Evolutionary conservation across 805 yeast species (phyloP).

Genomic region (Isabelozyma rhagii): DNA sequence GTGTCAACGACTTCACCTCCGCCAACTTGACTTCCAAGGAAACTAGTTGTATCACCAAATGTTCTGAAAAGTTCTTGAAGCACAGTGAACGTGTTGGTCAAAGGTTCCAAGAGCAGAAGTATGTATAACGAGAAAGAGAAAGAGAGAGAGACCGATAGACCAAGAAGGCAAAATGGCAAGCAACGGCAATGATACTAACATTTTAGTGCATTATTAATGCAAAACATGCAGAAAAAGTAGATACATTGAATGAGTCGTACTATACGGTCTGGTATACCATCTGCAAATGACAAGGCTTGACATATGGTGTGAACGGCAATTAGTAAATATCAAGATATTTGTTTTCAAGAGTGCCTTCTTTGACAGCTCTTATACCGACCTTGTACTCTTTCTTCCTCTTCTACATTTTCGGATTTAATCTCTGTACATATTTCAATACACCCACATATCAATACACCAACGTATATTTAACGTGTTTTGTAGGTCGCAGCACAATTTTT

Average conservation of each 20-base stretch:
- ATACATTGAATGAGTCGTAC: background rate
- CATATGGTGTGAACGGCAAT: too few relatives aligned
- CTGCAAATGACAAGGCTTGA: background rate
- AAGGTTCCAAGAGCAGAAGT: conserved; percentile 97
- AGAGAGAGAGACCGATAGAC: background rate
- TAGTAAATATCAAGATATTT: too few relatives aligned
- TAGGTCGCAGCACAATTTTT: too few relatives aligned
- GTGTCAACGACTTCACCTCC: conserved; percentile 98
- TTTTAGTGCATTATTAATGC: conserved; percentile 60
- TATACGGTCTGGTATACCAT: background rate
- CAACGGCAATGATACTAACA: conserved; percentile 21
- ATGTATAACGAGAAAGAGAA: conserved; percentile 13
- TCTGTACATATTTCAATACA: background rate
- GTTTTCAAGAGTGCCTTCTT: too few relatives aligned
- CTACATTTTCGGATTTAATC: background rate
- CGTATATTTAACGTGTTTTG: too few relatives aligned
- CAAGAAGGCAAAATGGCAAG: background rate
- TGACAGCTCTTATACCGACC: too few relatives aligned
- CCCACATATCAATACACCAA: background rate
- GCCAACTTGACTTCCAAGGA: conserved; percentile 82
- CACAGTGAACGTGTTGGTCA: conserved; percentile 98
- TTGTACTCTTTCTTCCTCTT: too few relatives aligned
- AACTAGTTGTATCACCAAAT: conserved; percentile 78
- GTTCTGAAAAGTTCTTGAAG: conserved; percentile 96
- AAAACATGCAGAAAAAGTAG: conserved; percentile 45